Evolutionary conservation across 371 early-diverging fungal species (phyloP).

Genomic region (Zopfochytrium polystomum): DNA sequence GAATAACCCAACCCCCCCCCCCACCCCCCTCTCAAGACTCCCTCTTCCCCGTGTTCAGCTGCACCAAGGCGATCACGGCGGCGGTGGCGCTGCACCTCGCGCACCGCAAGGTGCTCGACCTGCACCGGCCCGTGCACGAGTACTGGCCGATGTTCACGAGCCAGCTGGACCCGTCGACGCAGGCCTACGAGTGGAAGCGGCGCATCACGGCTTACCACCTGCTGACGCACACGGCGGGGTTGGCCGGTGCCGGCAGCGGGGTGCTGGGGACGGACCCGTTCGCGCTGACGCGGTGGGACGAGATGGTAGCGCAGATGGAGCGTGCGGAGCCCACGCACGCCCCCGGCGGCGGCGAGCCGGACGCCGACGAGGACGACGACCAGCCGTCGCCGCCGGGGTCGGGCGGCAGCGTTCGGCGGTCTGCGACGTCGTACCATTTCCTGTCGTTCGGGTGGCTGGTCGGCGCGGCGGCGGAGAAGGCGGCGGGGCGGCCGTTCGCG

Average conservation of each 20-base stretch:
- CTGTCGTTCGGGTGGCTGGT: slow-evolving; percentile 35
- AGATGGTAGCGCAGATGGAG: slow-evolving; percentile 27
- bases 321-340: slow-evolving; percentile 5
- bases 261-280: slow-evolving; percentile 7
- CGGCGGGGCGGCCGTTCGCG: slow-evolving; percentile 5
- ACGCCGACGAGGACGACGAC: no score
- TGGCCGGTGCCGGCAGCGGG: slow-evolving; percentile 21
- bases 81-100: slow-evolving; percentile 15
- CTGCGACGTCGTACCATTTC: slow-evolving; percentile 20
- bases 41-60: slow-evolving; percentile 31
- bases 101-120: neutral
- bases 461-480: slow-evolving; percentile 29
- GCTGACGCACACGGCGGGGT: slow-evolving; percentile 23
- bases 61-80: slow-evolving; percentile 29
- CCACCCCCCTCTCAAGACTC: slow-evolving; percentile 6
- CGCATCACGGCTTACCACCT: slow-evolving; percentile 21
- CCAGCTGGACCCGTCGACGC: neutral
- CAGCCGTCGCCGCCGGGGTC: no score
- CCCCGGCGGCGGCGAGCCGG: slow-evolving; percentile 22
- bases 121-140: slow-evolving; percentile 16
- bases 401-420: no score
- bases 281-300: slow-evolving; percentile 19
- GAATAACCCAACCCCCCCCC: neutral
- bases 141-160: slow-evolving; percentile 27
- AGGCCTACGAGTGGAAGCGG: slow-evolving; percentile 10